These are phyloP conservation scores for Suillus weaverae DNA, from an alignment of 768 basidiomycete genomes.

Conservation along the genomic window DNA sequence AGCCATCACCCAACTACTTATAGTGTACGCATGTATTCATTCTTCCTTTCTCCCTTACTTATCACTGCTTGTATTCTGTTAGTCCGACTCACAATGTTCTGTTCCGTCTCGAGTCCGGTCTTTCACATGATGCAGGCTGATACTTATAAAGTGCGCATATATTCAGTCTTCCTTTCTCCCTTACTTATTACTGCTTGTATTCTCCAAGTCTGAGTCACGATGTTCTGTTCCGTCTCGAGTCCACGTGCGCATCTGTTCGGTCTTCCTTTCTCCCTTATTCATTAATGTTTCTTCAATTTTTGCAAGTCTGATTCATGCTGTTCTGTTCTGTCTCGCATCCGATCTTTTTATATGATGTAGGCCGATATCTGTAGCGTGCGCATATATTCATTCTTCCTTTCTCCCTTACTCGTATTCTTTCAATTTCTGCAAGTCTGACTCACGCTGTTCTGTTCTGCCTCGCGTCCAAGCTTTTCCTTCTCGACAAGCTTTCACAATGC, in stretches of 20 bases:
- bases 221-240: background rate
- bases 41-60: background rate
- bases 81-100: background rate
- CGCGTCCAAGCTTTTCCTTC: too few species aligned
- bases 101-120: background rate
- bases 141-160: background rate
- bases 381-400: too few species aligned
- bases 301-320: too few species aligned
- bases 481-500: too few species aligned
- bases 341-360: too few species aligned
- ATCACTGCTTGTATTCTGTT: background rate
- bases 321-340: too few species aligned
- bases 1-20: background rate
- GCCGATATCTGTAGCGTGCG: too few species aligned
- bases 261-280: background rate
- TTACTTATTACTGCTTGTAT: background rate
- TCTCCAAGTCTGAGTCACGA: background rate
- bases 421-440: background rate
- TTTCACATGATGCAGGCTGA: too few species aligned
- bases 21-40: background rate
- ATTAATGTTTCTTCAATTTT: background rate
- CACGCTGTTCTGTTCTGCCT: background rate
- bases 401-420: too few species aligned
- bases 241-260: background rate
- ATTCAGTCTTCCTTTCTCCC: background rate